These are phyloP conservation scores for Flaveria sonorensis DNA, from an alignment of 129 eudicot species.

Conservation along the genomic window DNA sequence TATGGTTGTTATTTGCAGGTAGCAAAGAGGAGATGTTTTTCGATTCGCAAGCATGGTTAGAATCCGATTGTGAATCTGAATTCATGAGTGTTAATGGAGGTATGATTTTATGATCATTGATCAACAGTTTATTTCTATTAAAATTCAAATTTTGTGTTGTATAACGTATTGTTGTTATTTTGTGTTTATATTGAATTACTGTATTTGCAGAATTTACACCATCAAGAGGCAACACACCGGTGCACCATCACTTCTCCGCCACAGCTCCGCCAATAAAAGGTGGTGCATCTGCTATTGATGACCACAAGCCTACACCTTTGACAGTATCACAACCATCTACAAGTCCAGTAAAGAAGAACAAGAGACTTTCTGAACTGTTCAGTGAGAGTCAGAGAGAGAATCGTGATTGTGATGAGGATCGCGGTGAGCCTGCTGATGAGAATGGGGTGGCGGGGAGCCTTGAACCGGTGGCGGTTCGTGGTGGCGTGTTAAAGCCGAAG, in stretches of 20 bases:
- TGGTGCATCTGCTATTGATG: constrained; percentile 18
- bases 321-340: constrained; percentile 28
- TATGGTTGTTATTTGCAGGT: constrained; percentile 39
- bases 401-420: constrained; percentile 21
- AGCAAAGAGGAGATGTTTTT: constrained; percentile 71
- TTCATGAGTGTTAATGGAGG: constrained; percentile 70
- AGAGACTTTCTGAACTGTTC: constrained; percentile 58
- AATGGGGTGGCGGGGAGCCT: constrained; percentile 23
- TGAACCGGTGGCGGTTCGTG: constrained; percentile 33
- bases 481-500: constrained; percentile 22
- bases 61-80: constrained; percentile 71
- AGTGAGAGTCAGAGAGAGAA: constrained; percentile 46
- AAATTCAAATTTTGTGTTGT: not conserved
- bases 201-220: constrained; percentile 57
- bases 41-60: constrained; percentile 77
- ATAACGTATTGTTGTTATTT: not conserved
- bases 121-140: not conserved
- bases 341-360: constrained; percentile 39
- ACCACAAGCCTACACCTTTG: constrained; percentile 20
- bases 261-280: constrained; percentile 32
- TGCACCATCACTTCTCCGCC: constrained; percentile 41
- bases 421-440: constrained; percentile 10
- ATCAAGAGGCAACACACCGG: constrained; percentile 68
- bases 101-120: not conserved
- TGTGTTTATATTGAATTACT: not conserved